Base-by-base conservation (phyloP, 2,329 filamentous ascomycete genomes). In the Leptodontidium sp. region DNA sequence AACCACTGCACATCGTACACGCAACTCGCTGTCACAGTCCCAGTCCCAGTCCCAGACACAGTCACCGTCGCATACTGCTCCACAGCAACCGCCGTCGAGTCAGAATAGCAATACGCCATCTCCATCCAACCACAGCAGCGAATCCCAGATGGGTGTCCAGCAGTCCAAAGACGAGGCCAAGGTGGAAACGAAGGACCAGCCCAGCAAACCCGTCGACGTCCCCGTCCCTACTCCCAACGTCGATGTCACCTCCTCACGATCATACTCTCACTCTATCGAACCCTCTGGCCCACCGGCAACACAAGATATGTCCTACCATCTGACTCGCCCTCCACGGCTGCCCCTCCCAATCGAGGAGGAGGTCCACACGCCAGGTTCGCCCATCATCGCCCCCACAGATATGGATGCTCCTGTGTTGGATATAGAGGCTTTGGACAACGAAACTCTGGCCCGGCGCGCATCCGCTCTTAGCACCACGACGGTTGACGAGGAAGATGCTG, bases 331-430 rank as follows among this genome's bases (percentile, higher is more conserved):
- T 57, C 95, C 95, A 62, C 91, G 95, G 70, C 84, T 98, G 76
- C 95, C 95, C 68, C 87, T 98, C 68, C 94, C 95, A 65, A 98
- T 98, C 75, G 94, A 97, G 76, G 93, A 98, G 83, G 94, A 97
- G 79, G 87, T 92, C 15, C 91, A 96, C 75, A 93, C 92, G 0
- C 95, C 95, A 1, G 94, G 94, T 32, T 98, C 94, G 55, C 95
- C 95, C 65, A 95, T 97, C 72, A 88, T 95, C 71, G 89, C 91
- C 7, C 87, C 93, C 1, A 85, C 90, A 35, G 91, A 93, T 78
- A 79, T 74, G 15, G 73, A 75, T 47, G 72, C 71, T 40, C 75
- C 78, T 12, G 62, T 74, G 14, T 64, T 76, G 26, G 76, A 78
- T 59, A 70, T 77, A 68, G 84, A 83, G 70, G 80, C 80, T 2